Evolutionary conservation across 1,284 basidiomycete species (phyloP).

Genomic region (Laetiporus sulphureus): DNA sequence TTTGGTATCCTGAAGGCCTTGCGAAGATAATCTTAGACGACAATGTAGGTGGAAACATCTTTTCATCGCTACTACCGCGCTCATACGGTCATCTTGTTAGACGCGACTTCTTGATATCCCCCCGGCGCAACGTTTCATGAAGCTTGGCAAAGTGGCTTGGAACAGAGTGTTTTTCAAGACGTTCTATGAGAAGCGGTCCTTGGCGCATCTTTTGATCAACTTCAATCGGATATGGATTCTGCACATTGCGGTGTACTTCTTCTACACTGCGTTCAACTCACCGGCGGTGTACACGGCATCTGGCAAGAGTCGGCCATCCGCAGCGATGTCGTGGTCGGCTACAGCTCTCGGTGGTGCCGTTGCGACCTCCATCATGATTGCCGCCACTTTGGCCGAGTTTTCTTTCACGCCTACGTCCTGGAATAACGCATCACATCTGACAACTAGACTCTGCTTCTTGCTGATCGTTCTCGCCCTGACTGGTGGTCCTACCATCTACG

Average conservation of each 20-base stretch:
- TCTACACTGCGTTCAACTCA: slow-evolving; percentile 94
- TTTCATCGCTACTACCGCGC: neutral
- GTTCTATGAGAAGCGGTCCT: slow-evolving; percentile 92
- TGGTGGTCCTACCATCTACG: slow-evolving; percentile 86
- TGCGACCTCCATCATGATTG: slow-evolving; percentile 85
- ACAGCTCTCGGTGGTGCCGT: slow-evolving; percentile 88
- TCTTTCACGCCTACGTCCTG: slow-evolving; percentile 95
- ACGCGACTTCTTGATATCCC: slow-evolving; percentile 86
- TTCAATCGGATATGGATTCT: slow-evolving; percentile 97
- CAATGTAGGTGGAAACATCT: slow-evolving; percentile 49
- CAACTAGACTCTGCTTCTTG: slow-evolving; percentile 83
- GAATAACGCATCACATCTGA: slow-evolving; percentile 94
- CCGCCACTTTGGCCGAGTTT: slow-evolving; percentile 88
- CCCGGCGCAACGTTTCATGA: slow-evolving; percentile 88
- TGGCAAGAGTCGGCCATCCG: slow-evolving; percentile 48
- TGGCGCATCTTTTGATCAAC: slow-evolving; percentile 88
- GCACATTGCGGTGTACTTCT: slow-evolving; percentile 88
- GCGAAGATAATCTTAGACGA: slow-evolving; percentile 87
- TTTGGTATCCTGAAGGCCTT: slow-evolving; percentile 99
- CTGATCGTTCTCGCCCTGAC: slow-evolving; percentile 83
- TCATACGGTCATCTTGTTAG: slow-evolving; percentile 29
- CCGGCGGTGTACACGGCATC: slow-evolving; percentile 85
- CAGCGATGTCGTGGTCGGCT: slow-evolving; percentile 90
- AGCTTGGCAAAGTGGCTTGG: slow-evolving; percentile 88
- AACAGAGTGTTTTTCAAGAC: slow-evolving; percentile 94